phyloP scores from a whole-genome alignment of 1,284 basidiomycete genomes.

The Austroboletus novae-zelandiae region DNA sequence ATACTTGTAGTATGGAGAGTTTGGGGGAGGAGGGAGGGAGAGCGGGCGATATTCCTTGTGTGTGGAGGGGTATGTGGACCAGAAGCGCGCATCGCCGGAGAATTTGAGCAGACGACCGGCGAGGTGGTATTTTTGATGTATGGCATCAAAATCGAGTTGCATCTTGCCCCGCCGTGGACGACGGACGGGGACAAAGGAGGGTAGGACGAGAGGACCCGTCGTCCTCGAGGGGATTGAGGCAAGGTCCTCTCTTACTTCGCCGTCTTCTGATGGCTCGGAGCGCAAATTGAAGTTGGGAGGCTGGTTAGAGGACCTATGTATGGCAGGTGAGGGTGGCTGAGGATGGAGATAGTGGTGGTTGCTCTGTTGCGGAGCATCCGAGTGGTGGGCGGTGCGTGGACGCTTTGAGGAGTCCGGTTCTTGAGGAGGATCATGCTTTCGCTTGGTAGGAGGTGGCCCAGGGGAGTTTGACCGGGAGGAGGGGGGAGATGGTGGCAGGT shows the following conservation, averaged over 20 bases:
- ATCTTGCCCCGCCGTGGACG: conserved; percentile 58
- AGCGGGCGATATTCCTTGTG: conserved; percentile 64
- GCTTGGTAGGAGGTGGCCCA: conserved; percentile 48
- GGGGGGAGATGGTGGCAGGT: conserved; percentile 66
- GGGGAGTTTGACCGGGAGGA: conserved; percentile 63
- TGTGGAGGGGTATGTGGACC: conserved; percentile 64
- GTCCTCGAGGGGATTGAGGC: conserved; percentile 23
- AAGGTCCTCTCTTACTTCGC: conserved; percentile 51
- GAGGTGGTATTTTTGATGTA: conserved; percentile 63
- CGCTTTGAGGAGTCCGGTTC: conserved; percentile 54
- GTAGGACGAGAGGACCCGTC: conserved; percentile 32
- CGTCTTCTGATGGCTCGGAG: conserved; percentile 55
- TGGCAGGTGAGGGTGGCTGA: conserved; percentile 21
- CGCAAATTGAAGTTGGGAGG: conserved; percentile 34
- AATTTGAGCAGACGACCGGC: conserved; percentile 69
- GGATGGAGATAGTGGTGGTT: conserved; percentile 31
- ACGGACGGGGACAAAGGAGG: conserved; percentile 56
- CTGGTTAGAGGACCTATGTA: conserved; percentile 32
- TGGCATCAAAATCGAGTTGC: conserved; percentile 45
- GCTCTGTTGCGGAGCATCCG: conserved; percentile 34
- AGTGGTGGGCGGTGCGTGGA: conserved; percentile 43
- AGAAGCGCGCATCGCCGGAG: conserved; percentile 70
- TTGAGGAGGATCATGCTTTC: conserved; percentile 52
- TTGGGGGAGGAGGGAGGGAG: conserved; percentile 55
- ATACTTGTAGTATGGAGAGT: conserved; percentile 67